Conservation (phyloP, 129 eudicot genomes). For the Chrysanthemum seticuspe region DNA sequence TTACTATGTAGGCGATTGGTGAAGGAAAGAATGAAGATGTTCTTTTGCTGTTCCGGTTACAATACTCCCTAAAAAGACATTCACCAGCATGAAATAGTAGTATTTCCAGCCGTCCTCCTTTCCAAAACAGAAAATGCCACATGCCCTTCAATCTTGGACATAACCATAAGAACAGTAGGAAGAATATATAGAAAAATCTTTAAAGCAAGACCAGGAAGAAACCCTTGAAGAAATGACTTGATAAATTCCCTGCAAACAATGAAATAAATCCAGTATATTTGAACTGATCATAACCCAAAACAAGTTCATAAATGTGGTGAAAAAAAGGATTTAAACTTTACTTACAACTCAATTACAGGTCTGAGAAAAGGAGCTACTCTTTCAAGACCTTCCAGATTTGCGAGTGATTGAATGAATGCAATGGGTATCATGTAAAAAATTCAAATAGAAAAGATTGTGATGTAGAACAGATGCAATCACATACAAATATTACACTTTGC, state of each 20-base stretch:
- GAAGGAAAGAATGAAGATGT: slow-evolving; percentile 93
- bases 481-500: too few species aligned
- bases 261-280: neutral
- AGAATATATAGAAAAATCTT: slow-evolving; percentile 80
- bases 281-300: neutral
- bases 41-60: slow-evolving; percentile 84
- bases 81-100: slow-evolving; percentile 95
- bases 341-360: slow-evolving; percentile 92
- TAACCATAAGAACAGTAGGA: slow-evolving; percentile 76
- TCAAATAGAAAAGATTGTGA: too few species aligned
- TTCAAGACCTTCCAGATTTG: slow-evolving; percentile 92
- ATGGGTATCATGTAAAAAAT: slow-evolving; percentile 88
- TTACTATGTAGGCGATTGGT: slow-evolving; percentile 86
- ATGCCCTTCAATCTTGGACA: slow-evolving; percentile 96
- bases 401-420: slow-evolving; percentile 93
- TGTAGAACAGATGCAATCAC: too few species aligned
- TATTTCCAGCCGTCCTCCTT: slow-evolving; percentile 84
- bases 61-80: slow-evolving; percentile 92
- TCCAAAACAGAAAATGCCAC: slow-evolving; percentile 80
- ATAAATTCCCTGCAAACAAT: slow-evolving; percentile 62
- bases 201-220: slow-evolving; percentile 93
- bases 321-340: slow-evolving; percentile 5
- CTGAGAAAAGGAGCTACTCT: slow-evolving; percentile 86
- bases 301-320: neutral
- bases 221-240: slow-evolving; percentile 95